phyloP scores from a whole-genome alignment of 192 early-diverging fungal genomes.

The Coemansia sp. region DNA sequence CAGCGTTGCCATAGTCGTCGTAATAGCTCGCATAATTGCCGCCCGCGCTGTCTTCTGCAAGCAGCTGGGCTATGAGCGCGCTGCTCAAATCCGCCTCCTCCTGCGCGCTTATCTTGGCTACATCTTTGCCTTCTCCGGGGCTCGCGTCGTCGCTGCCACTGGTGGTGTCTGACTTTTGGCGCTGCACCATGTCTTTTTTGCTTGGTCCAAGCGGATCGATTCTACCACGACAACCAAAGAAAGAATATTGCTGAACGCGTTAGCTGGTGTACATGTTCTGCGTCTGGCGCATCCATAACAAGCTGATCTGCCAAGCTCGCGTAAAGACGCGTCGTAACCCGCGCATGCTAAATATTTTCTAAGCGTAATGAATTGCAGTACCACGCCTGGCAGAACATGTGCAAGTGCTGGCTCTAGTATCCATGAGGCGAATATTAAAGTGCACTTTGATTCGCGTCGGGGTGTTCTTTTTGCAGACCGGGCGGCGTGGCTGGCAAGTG shows the following conservation, averaged over 20 bases:
- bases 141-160: neutral
- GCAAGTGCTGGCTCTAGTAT: neutral
- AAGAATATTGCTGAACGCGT: neutral
- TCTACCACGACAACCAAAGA: neutral
- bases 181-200: neutral
- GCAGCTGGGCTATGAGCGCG: constrained; percentile 74
- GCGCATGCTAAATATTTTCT: neutral
- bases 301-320: neutral
- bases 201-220: neutral
- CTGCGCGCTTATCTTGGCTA: constrained; percentile 57
- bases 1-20: constrained; percentile 44
- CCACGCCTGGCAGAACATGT: neutral
- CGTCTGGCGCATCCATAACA: neutral
- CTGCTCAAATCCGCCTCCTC: constrained; percentile 80
- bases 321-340: neutral
- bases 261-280: neutral
- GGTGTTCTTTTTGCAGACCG: neutral
- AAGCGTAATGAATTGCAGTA: neutral
- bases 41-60: constrained; percentile 65
- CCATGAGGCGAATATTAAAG: neutral
- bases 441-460: neutral
- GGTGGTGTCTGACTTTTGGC: neutral
- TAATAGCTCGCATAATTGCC: constrained; percentile 61
- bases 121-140: neutral
- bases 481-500: neutral